Percentiles rank a stretch among this genome's conserved stretches.
phyloP scores from a whole-genome alignment of 2,329 filamentous ascomycete genomes.

The Aspergillus sp. region DNA sequence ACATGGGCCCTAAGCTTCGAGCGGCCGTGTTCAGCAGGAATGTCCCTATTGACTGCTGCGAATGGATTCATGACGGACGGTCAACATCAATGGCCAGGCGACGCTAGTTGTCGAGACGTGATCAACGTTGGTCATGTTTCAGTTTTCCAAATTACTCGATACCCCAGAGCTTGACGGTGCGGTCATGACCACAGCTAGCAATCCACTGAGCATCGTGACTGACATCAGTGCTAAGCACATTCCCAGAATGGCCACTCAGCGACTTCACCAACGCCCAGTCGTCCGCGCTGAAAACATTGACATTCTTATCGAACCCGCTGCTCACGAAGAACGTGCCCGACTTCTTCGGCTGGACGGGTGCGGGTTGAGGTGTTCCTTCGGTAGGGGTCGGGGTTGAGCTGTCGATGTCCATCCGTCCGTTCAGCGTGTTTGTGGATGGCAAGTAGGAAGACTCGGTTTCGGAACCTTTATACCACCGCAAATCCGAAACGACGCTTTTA shows the following conservation, averaged over 20 bases:
- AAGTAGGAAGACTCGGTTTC: constrained; percentile 61
- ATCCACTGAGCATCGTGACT: constrained; percentile 84
- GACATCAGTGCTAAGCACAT: constrained; percentile 83
- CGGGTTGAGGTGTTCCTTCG: constrained; percentile 8
- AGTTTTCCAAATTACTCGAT: constrained; percentile 54
- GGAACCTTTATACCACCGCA: constrained; percentile 84
- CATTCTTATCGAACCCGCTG: constrained; percentile 84
- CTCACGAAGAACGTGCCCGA: constrained; percentile 86
- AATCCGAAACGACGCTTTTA: constrained; percentile 79
- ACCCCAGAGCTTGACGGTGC: constrained; percentile 93
- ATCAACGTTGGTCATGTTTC: background rate
- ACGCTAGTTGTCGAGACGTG: too few relatives aligned
- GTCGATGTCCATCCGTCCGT: constrained; percentile 44
- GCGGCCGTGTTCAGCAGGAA: too few relatives aligned
- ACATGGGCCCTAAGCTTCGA: too few relatives aligned
- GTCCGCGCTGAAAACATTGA: constrained; percentile 93
- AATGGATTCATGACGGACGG: background rate
- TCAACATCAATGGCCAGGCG: too few relatives aligned
- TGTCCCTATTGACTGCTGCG: background rate
- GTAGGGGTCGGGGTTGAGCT: constrained; percentile 7
- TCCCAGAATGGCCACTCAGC: constrained; percentile 80
- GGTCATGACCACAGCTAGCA: constrained; percentile 84
- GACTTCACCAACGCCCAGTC: constrained; percentile 89
- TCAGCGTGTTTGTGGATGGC: constrained; percentile 52
- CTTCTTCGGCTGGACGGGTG: constrained; percentile 60